These are phyloP conservation scores for Magnolia sinica DNA, from an alignment of 164 flowering plant genomes.

Conservation along the genomic window DNA sequence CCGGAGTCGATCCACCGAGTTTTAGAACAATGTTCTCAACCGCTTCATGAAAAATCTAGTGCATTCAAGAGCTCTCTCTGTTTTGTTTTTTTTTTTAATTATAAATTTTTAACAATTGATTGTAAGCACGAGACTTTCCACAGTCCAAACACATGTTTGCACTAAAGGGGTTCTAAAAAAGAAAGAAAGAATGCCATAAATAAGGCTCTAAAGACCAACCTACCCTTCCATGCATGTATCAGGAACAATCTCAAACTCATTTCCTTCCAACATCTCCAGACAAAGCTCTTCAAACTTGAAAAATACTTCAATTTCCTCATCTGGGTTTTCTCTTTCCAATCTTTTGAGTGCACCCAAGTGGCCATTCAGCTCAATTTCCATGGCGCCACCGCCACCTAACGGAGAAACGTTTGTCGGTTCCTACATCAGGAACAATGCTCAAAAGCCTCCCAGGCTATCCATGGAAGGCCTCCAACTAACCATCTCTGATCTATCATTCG, in stretches of 20 bases:
- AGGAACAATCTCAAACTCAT: background rate
- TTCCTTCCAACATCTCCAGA: too few species aligned
- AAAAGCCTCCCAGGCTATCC: conserved; percentile 51
- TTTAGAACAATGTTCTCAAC: background rate
- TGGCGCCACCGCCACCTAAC: conserved; percentile 49
- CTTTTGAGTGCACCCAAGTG: background rate
- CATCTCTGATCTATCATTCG: conserved; percentile 57
- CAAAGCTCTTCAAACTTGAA: background rate
- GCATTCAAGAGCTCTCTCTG: conserved; percentile 7
- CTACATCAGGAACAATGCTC: conserved; percentile 20
- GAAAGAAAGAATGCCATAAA: conserved; percentile 3
- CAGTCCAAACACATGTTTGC: conserved; percentile 2
- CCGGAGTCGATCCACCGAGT: too few species aligned
- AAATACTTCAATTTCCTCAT: background rate
- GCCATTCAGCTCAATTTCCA: conserved; percentile 1
- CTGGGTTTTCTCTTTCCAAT: background rate
- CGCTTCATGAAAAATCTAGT: conserved; percentile 13
- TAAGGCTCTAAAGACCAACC: background rate
- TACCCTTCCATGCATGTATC: background rate
- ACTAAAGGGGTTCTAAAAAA: background rate
- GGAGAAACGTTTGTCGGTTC: conserved; percentile 43
- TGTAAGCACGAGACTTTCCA: conserved; percentile 5
- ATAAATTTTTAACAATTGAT: background rate
- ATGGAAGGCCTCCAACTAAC: conserved; percentile 54
- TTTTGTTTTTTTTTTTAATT: background rate